phyloP scores from a whole-genome alignment of 2,329 filamentous ascomycete species.

The Ceratocystis lukuohia region DNA sequence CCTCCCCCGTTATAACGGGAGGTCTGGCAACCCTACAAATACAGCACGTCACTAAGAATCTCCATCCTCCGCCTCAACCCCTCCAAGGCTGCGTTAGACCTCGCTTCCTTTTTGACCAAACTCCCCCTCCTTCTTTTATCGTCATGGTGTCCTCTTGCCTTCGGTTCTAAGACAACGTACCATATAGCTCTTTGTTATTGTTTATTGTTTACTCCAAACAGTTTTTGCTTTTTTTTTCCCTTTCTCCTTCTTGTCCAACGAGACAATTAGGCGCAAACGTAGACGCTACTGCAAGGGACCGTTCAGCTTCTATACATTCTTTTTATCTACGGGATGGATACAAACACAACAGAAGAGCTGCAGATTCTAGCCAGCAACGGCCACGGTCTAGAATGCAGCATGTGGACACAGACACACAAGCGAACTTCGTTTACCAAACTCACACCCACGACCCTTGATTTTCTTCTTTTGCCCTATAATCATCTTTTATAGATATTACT shows the following conservation, averaged over 20 bases:
- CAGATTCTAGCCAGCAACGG: neutral
- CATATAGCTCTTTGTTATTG: neutral
- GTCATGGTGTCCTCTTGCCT: neutral
- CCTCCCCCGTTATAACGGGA: neutral
- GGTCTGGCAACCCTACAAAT: neutral
- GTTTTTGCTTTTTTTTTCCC: neutral
- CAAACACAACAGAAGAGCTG: neutral
- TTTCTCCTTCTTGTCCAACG: neutral
- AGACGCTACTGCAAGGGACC: conserved; percentile 3
- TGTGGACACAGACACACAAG: neutral
- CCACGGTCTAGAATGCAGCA: neutral
- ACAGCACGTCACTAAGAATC: neutral
- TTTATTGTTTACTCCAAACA: neutral
- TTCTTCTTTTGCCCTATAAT: neutral
- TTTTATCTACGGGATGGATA: neutral
- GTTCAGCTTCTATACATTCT: neutral
- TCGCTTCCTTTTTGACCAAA: neutral
- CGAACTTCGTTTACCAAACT: neutral
- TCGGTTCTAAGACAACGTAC: neutral
- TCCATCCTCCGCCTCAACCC: neutral
- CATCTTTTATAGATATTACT: neutral
- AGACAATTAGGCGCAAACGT: neutral
- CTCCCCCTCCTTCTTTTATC: neutral
- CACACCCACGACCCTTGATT: neutral
- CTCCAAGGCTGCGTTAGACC: neutral